A percentile compares a stretch with the other conserved stretches of the same genome.
phyloP scores from a whole-genome alignment of 2,329 filamentous ascomycete species.

The Lachnellula willkommii region DNA sequence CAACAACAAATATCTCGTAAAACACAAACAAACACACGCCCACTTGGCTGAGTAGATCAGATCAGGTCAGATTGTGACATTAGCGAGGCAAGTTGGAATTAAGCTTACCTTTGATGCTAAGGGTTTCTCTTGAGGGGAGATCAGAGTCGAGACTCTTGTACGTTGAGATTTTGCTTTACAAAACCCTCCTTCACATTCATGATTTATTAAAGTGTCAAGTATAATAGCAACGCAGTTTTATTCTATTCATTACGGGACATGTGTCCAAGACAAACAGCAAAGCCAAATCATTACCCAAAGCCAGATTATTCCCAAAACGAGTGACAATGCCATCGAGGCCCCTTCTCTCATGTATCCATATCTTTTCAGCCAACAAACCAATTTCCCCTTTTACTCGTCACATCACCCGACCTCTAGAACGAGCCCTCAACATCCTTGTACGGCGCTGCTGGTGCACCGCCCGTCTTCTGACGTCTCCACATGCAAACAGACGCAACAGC shows the following conservation, averaged over 20 bases:
- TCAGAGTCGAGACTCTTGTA: no score
- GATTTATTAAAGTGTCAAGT: not conserved
- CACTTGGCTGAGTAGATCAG: no score
- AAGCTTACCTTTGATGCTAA: no score
- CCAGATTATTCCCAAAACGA: slow-evolving; percentile 8
- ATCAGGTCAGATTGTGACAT: no score
- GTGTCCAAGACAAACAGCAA: slow-evolving; percentile 13
- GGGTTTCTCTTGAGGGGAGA: no score
- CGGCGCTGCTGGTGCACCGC: not conserved
- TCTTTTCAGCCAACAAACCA: not conserved
- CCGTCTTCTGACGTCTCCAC: slow-evolving; percentile 38
- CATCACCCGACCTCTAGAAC: not conserved
- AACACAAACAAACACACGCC: no score
- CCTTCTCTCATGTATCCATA: not conserved
- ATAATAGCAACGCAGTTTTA: slow-evolving; percentile 6
- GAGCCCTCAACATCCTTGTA: slow-evolving; percentile 22
- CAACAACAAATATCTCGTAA: no score
- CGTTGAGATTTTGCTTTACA: no score
- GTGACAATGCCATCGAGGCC: slow-evolving; percentile 11
- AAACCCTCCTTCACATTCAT: not conserved
- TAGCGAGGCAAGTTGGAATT: no score
- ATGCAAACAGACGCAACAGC: slow-evolving; percentile 53
- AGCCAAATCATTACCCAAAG: slow-evolving; percentile 13
- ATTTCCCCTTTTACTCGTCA: not conserved
- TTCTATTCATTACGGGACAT: slow-evolving; percentile 16